Conservation (phyloP, 1,284 basidiomycete genomes). For the Melampsora americana region DNA sequence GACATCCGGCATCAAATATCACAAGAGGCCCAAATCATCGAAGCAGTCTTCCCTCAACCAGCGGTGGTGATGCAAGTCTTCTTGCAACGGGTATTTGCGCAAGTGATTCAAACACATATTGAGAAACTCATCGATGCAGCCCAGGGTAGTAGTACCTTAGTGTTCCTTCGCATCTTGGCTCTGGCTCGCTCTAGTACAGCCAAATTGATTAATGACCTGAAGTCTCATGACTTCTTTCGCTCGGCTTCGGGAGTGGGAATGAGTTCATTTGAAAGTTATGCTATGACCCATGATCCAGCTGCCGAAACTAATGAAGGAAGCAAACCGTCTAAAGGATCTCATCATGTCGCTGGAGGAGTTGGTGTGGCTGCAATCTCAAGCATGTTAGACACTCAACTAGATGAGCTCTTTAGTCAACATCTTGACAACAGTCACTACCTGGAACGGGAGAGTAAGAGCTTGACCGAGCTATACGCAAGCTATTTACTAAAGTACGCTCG, state of each 20-base stretch:
- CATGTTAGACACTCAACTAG: slow-evolving; percentile 91
- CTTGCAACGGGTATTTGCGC: slow-evolving; percentile 93
- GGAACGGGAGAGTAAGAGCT: slow-evolving; percentile 82
- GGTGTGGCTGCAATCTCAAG: slow-evolving; percentile 61
- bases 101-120: slow-evolving; percentile 93
- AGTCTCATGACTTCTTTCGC: slow-evolving; percentile 73
- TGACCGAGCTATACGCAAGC: slow-evolving; percentile 75
- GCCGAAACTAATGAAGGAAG: slow-evolving; percentile 6
- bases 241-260: slow-evolving; percentile 56
- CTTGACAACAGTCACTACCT: slow-evolving; percentile 83
- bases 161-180: slow-evolving; percentile 85
- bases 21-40: slow-evolving; percentile 95
- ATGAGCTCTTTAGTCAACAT: slow-evolving; percentile 93
- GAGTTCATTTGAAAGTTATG: slow-evolving; percentile 27
- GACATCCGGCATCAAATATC: slow-evolving; percentile 88
- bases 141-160: slow-evolving; percentile 73
- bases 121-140: slow-evolving; percentile 76
- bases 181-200: slow-evolving; percentile 79
- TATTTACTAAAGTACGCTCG: slow-evolving; percentile 74
- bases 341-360: slow-evolving; percentile 46
- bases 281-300: not conserved
- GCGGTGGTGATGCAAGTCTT: slow-evolving; percentile 99
- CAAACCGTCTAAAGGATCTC: not conserved
- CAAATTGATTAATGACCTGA: slow-evolving; percentile 82
- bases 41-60: slow-evolving; percentile 96